Evolutionary conservation across 768 basidiomycete species (phyloP).

Genomic region (Rhizopogon vesiculosus): DNA sequence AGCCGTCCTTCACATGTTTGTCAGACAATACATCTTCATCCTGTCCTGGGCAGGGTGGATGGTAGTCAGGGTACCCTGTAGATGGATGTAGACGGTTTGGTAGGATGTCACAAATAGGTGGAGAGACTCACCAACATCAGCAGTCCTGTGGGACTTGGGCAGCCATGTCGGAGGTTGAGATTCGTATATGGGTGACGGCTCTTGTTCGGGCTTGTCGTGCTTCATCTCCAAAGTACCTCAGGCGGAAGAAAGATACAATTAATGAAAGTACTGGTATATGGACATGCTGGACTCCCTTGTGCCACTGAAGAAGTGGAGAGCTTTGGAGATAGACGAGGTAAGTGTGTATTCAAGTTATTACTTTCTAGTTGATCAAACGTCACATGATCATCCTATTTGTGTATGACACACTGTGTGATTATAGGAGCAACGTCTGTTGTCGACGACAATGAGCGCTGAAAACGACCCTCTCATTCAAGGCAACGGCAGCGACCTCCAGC

Average conservation of each 20-base stretch:
- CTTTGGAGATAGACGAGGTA: too few species aligned
- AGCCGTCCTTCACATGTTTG: constrained; percentile 62
- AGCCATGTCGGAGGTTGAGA: constrained; percentile 72
- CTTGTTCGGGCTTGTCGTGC: constrained; percentile 19
- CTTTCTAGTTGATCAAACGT: too few species aligned
- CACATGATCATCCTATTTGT: too few species aligned
- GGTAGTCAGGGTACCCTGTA: constrained; percentile 70
- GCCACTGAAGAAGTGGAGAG: too few species aligned
- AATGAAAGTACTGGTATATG: background rate
- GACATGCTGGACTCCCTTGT: background rate
- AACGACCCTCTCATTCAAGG: constrained; percentile 19
- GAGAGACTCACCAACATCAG: constrained; percentile 57
- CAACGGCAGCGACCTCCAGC: constrained; percentile 15
- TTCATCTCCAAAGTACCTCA: background rate
- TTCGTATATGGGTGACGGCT: constrained; percentile 50
- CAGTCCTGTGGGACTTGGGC: constrained; percentile 57
- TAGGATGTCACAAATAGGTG: background rate
- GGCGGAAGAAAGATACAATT: background rate
- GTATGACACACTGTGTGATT: too few species aligned
- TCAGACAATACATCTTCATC: constrained; percentile 72
- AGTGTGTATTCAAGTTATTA: too few species aligned
- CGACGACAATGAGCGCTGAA: constrained; percentile 21
- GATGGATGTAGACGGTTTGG: too few species aligned
- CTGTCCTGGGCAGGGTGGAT: constrained; percentile 70
- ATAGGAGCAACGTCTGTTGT: background rate